Conservation (phyloP, 176 grass and related monocot genomes). For the Avena eriantha region DNA sequence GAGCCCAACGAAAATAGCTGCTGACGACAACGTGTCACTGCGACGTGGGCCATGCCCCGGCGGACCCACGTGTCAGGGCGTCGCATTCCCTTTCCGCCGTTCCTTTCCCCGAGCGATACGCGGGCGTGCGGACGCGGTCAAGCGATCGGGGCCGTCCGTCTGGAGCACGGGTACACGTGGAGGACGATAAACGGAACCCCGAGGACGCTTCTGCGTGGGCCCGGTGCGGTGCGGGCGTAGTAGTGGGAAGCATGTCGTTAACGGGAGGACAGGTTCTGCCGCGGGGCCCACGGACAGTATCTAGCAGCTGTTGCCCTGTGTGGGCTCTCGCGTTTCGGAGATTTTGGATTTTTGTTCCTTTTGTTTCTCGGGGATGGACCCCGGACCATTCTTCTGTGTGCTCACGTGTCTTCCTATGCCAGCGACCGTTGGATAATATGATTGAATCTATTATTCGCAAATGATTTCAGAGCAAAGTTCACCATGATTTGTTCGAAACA, state of each 20-base stretch:
- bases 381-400: not conserved
- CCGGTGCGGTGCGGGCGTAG: conserved; percentile 20
- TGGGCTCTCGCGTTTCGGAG: not conserved
- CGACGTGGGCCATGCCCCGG: not conserved
- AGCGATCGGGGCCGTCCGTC: conserved; percentile 34
- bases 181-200: not conserved
- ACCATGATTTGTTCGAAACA: not conserved
- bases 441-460: conserved; percentile 36
- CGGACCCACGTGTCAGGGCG: not conserved
- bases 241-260: conserved; percentile 35
- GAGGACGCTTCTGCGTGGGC: not conserved
- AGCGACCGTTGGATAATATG: conserved; percentile 26
- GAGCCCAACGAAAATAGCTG: conserved; percentile 24
- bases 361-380: not conserved
- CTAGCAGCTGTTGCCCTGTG: not conserved
- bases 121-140: conserved; percentile 33
- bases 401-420: conserved; percentile 15
- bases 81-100: conserved; percentile 18
- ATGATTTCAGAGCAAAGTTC: conserved; percentile 27
- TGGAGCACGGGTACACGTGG: not conserved
- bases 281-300: conserved; percentile 9
- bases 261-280: conserved; percentile 7
- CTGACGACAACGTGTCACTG: conserved; percentile 21
- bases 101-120: not conserved
- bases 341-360: not conserved